phyloP scores from a whole-genome alignment of 306 rosid species.

The Benincasa hispida region DNA sequence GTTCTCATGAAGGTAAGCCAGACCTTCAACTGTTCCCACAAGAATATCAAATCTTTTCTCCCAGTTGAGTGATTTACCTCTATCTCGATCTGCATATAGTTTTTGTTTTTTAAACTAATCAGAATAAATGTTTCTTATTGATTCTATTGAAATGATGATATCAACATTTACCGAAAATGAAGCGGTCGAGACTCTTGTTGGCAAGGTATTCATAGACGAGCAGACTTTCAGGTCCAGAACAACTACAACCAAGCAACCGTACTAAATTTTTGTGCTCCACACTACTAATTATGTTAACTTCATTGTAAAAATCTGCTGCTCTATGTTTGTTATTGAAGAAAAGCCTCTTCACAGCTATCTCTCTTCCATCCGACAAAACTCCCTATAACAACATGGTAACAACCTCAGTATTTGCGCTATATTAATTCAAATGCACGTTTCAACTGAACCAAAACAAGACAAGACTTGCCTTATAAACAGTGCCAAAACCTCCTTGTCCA shows the following conservation, averaged over 20 bases:
- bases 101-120: background rate
- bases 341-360: conserved; percentile 86
- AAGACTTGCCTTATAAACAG: conserved; percentile 67
- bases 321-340: conserved; percentile 81
- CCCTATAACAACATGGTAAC: conserved; percentile 24
- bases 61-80: conserved; percentile 62
- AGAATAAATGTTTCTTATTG: background rate
- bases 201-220: conserved; percentile 74
- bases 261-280: conserved; percentile 82
- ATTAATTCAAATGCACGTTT: background rate
- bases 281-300: conserved; percentile 71
- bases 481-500: conserved; percentile 96
- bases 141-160: background rate
- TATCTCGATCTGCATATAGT: conserved; percentile 32
- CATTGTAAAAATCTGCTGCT: conserved; percentile 77
- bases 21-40: conserved; percentile 68
- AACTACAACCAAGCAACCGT: conserved; percentile 76
- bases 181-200: conserved; percentile 76
- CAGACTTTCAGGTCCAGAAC: conserved; percentile 94
- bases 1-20: conserved; percentile 76
- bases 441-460: background rate
- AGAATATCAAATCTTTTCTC: conserved; percentile 65
- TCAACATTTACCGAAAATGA: conserved; percentile 55
- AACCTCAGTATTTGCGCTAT: background rate
- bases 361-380: conserved; percentile 77